These are phyloP conservation scores for Cercospora sp. DNA, from an alignment of 2,329 filamentous ascomycete genomes.

Conservation along the genomic window DNA sequence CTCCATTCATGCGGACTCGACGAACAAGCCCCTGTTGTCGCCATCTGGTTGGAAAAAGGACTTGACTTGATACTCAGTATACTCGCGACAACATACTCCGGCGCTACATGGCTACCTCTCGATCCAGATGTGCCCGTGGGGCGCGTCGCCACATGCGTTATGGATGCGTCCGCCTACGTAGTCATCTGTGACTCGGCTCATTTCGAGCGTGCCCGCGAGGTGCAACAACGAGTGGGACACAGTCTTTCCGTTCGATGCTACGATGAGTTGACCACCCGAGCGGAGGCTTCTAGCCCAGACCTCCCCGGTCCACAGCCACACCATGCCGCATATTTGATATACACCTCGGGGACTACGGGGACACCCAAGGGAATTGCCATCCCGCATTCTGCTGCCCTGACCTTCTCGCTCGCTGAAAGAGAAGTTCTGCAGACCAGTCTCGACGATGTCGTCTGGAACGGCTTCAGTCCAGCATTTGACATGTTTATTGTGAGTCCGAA, in stretches of 20 bases:
- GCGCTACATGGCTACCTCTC: conserved; percentile 31
- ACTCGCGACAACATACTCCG: conserved; percentile 30
- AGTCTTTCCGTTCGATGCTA: conserved; percentile 19
- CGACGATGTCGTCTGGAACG: conserved; percentile 27
- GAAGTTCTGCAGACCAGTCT: conserved; percentile 25
- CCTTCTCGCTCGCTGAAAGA: conserved; percentile 26
- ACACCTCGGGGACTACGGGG: conserved; percentile 35
- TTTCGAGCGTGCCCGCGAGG: conserved; percentile 19
- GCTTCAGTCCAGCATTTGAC: conserved; percentile 30
- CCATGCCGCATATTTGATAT: conserved; percentile 33
- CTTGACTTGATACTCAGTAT: conserved; percentile 28
- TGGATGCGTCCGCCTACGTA: conserved; percentile 22
- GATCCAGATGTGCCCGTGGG: conserved; percentile 31
- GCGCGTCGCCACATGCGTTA: conserved; percentile 24
- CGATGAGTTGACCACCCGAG: conserved; percentile 6
- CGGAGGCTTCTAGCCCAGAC: not conserved
- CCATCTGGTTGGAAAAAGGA: conserved; percentile 30
- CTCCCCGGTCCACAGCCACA: conserved; percentile 15
- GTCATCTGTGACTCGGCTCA: conserved; percentile 28
- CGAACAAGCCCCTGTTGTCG: conserved; percentile 19
- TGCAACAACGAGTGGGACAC: conserved; percentile 16
- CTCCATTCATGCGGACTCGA: not conserved
- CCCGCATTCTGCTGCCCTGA: conserved; percentile 26
- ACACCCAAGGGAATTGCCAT: conserved; percentile 34
- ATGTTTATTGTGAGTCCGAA: conserved; percentile 24